These are phyloP conservation scores for Physaria fendleri DNA, from an alignment of 345 rosid species.

Conservation along the genomic window DNA sequence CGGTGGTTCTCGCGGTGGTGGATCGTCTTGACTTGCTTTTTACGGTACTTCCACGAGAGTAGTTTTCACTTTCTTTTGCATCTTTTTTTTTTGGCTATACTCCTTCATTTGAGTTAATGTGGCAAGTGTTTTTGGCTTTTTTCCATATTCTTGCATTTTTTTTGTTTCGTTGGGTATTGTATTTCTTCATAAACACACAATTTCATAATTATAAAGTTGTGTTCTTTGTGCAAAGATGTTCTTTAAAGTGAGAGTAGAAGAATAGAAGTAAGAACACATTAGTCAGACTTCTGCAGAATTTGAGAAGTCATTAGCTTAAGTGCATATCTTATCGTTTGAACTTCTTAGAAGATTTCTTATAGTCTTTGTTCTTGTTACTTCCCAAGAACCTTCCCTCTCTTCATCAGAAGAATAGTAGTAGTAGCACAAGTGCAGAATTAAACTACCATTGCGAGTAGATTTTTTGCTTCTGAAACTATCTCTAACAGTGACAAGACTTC, in stretches of 20 bases:
- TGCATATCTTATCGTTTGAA: too few relatives aligned
- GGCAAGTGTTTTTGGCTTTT: conserved; percentile 10
- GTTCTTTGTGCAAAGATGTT: neutral
- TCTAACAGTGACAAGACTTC: too few relatives aligned
- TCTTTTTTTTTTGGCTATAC: neutral
- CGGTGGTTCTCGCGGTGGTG: conserved; percentile 29
- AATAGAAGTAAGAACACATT: too few relatives aligned
- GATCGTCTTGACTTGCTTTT: conserved; percentile 23
- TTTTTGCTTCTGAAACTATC: too few relatives aligned
- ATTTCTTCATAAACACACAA: conserved; percentile 20
- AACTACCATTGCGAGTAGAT: too few relatives aligned
- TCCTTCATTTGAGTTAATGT: conserved; percentile 13
- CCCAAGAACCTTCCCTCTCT: too few relatives aligned
- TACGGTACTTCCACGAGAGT: conserved; percentile 3
- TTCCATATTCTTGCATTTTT: neutral
- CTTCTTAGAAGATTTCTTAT: too few relatives aligned
- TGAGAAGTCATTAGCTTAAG: too few relatives aligned
- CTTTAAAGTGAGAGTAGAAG: neutral
- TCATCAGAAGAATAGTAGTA: too few relatives aligned
- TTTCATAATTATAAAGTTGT: conserved; percentile 25
- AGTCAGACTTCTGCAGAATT: neutral
- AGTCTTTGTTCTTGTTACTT: too few relatives aligned
- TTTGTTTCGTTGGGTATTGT: conserved; percentile 1
- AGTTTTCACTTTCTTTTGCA: conserved; percentile 12
- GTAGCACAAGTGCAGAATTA: too few relatives aligned